Conservation (phyloP, 1,139 yeast genomes). For the Magnusiomyces sp. region DNA sequence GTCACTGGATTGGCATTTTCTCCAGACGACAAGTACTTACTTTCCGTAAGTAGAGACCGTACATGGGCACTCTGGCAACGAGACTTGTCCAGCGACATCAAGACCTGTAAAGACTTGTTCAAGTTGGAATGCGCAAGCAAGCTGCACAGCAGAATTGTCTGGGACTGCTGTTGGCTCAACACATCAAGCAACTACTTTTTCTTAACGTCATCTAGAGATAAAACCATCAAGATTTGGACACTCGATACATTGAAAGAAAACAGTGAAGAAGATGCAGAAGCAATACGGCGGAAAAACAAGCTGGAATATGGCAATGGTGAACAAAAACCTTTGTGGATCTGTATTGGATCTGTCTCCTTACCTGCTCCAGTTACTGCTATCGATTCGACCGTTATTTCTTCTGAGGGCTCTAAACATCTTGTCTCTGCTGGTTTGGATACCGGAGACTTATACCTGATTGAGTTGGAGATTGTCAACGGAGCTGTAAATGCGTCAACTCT, state of each 20-base stretch:
- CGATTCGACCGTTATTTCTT: slow-evolving; percentile 37
- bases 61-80: slow-evolving; percentile 72
- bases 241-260: slow-evolving; percentile 21
- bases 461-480: slow-evolving; percentile 16
- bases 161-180: slow-evolving; percentile 84
- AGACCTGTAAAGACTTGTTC: slow-evolving; percentile 31
- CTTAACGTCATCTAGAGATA: slow-evolving; percentile 85
- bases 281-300: too few relatives aligned
- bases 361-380: slow-evolving; percentile 62
- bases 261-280: slow-evolving; percentile 9
- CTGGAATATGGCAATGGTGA: not conserved
- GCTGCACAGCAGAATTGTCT: slow-evolving; percentile 85
- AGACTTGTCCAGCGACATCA: slow-evolving; percentile 29
- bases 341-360: slow-evolving; percentile 25
- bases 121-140: slow-evolving; percentile 36
- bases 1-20: slow-evolving; percentile 78
- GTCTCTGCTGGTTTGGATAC: slow-evolving; percentile 69
- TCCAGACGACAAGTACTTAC: slow-evolving; percentile 53
- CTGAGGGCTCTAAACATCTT: slow-evolving; percentile 27
- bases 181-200: slow-evolving; percentile 34
- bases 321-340: slow-evolving; percentile 29
- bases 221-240: slow-evolving; percentile 65
- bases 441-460: slow-evolving; percentile 41
- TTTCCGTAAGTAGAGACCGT: slow-evolving; percentile 88
- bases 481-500: slow-evolving; percentile 16